These are phyloP conservation scores for Saccharomycopsis schoenii DNA, from an alignment of 805 yeast species.

Conservation along the genomic window DNA sequence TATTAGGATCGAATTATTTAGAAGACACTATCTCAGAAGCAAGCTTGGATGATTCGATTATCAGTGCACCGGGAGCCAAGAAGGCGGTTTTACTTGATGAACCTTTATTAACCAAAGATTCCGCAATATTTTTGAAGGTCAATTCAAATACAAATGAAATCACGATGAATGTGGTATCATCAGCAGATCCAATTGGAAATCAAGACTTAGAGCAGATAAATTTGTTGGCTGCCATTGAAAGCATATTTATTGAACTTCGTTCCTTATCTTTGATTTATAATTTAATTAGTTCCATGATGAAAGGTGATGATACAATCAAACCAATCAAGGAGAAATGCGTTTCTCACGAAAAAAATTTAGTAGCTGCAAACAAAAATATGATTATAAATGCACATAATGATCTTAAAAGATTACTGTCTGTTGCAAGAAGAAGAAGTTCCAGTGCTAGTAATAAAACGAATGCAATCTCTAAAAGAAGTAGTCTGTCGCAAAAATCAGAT, in stretches of 20 bases:
- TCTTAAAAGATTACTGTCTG: background rate
- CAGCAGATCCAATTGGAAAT: background rate
- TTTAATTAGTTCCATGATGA: conserved; percentile 1
- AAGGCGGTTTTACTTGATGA: background rate
- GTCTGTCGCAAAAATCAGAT: background rate
- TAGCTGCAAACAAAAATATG: background rate
- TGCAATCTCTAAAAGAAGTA: background rate
- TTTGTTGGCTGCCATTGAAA: background rate
- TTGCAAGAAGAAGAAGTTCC: background rate
- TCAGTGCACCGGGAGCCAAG: background rate
- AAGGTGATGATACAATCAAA: background rate
- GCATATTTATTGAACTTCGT: conserved; percentile 6
- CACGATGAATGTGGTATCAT: background rate
- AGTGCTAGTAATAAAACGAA: background rate
- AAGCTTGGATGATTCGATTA: background rate
- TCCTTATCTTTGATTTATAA: conserved; percentile 14
- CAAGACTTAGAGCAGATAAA: background rate
- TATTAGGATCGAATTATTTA: background rate
- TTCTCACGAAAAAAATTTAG: background rate
- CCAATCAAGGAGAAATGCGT: conserved; percentile 2
- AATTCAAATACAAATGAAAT: background rate
- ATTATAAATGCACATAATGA: background rate
- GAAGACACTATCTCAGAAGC: background rate
- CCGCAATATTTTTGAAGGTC: conserved; percentile 4
- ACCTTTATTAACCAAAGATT: conserved; percentile 4